Evolutionary conservation across 306 rosid genomes (phyloP), one percentile per base, ranked within the genome.

Genomic region (Purshia tridentata): DNA sequence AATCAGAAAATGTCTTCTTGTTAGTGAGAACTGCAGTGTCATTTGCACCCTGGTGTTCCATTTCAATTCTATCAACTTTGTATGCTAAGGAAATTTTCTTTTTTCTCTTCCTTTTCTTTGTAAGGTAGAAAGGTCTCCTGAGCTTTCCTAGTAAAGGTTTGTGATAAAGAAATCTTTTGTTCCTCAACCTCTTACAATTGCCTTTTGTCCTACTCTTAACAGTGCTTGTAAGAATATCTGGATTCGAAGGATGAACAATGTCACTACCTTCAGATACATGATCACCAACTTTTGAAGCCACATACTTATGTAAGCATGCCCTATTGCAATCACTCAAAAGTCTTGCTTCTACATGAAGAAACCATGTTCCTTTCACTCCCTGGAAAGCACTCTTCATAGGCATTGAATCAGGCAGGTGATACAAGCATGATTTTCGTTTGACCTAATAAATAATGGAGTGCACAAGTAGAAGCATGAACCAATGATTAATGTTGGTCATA

Each of bases 401-500:
- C 70, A 86, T 58, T 41, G 92, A 84, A 72, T 88, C 90, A 6
- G 96, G 73, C 72, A 90, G 74, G 86, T 79, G 68, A 80, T 93
- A 93, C 74, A 87, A 78, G 82, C 50, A 52, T 6, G 91, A 81
- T 68, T 76, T 84, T 79, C 72, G 80, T 87, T 86, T 79, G 50
- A 93, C 90, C 97, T 93, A 73, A 73, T 48, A 76, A 75, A 70
- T 13, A 72, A 69, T 9, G 40, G 52, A 55, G 19, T n/a, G 67
- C 66, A 39, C 57, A 9, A 49, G 16, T 29, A 29, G 2, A 73
- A 70, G 63, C 37, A 50, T 62, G 60, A 56, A 59, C 41, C 48
- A 11, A n/a, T 8, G 50, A 64, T 60, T 22, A n/a, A 70, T 69
- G 40, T 67, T 81, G 68, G 41, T 49, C 65, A 23, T 12, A 58